Conservation (phyloP, 495 filamentous ascomycete genomes). For the Penicillium steckii region DNA sequence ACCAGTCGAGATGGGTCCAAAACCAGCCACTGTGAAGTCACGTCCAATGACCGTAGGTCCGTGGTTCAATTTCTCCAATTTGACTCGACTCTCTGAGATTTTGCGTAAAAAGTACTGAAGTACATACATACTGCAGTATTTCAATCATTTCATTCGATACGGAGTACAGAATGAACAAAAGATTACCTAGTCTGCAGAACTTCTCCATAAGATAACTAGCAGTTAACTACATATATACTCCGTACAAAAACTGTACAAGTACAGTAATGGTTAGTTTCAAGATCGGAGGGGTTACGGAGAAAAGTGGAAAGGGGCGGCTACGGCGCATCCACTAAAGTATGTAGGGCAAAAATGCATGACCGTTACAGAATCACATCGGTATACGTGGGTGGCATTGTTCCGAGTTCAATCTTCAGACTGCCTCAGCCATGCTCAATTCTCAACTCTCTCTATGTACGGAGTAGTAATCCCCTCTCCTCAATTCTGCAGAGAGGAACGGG, state of each 20-base stretch:
- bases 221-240: no score
- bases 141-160: no score
- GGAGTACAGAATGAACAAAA: no score
- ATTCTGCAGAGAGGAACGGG: neutral
- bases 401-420: neutral
- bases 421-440: neutral
- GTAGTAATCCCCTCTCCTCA: neutral
- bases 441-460: neutral
- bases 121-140: no score
- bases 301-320: slow-evolving; percentile 15
- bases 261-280: no score
- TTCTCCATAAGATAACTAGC: no score
- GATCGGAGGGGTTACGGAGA: neutral
- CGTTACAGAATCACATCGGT: slow-evolving; percentile 12
- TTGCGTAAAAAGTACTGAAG: no score
- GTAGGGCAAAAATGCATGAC: slow-evolving; percentile 24
- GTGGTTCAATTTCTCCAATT: no score
- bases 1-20: slow-evolving; percentile 8
- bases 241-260: no score
- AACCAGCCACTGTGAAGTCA: neutral
- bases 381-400: neutral
- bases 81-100: no score
- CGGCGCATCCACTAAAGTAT: slow-evolving; percentile 27
- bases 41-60: neutral
- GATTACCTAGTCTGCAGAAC: no score